Evolutionary conservation across 345 rosid genomes (phyloP).

Genomic region (Euphorbia lathyris): DNA sequence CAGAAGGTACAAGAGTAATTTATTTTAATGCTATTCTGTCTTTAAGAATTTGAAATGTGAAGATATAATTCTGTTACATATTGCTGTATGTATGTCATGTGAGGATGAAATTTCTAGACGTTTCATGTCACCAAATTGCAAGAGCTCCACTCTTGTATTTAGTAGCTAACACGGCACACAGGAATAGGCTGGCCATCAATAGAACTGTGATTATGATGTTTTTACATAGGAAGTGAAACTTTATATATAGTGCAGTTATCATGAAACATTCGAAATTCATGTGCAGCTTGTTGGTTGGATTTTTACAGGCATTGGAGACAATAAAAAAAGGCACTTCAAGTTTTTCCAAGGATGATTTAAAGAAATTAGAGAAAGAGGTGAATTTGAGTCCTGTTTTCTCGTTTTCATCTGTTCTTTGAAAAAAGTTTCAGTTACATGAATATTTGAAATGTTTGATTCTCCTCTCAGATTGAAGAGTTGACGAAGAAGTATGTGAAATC

Average conservation of each 20-base stretch:
- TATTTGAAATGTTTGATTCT: neutral
- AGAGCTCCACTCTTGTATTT: neutral
- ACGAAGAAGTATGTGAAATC: conserved; percentile 78
- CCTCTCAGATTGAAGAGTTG: conserved; percentile 65
- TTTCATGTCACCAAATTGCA: neutral
- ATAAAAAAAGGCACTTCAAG: conserved; percentile 72
- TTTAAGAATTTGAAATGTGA: neutral
- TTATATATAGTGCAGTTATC: too few species aligned
- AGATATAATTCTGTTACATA: neutral
- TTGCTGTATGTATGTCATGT: neutral
- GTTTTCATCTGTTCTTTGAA: neutral
- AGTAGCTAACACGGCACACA: neutral
- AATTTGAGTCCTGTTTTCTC: conserved; percentile 17
- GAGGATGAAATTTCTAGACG: neutral
- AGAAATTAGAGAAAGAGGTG: conserved; percentile 92
- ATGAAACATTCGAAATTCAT: neutral
- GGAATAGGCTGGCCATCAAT: neutral
- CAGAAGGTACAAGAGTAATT: conserved; percentile 57
- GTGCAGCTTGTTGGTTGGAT: neutral
- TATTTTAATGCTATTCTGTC: neutral
- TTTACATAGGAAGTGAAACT: neutral
- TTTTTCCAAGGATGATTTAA: conserved; percentile 78
- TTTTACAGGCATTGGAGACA: conserved; percentile 73
- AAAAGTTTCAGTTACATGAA: neutral
- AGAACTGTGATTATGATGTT: too few species aligned